Evolutionary conservation across 768 basidiomycete genomes (phyloP).

Genomic region (Termitomyces sp.): DNA sequence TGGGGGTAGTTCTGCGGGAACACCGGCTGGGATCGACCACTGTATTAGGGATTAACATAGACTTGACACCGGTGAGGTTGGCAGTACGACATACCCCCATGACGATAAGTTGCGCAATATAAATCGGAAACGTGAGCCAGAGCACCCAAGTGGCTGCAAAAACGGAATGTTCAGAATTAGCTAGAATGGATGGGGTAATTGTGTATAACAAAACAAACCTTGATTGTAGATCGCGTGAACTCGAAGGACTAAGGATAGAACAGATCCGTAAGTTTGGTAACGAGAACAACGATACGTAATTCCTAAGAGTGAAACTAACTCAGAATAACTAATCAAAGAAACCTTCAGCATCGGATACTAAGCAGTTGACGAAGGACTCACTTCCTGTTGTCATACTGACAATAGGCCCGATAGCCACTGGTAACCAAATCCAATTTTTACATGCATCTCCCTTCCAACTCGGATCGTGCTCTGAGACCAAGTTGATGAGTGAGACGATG

Average conservation of each 20-base stretch:
- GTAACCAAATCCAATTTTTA: background rate
- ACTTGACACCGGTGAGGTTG: no score
- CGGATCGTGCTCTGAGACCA: background rate
- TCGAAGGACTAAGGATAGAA: background rate
- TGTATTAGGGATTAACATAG: background rate
- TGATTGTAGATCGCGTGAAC: background rate
- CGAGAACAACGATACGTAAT: no score
- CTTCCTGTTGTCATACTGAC: background rate
- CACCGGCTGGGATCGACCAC: background rate
- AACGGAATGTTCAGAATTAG: background rate
- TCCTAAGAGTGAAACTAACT: background rate
- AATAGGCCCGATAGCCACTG: background rate
- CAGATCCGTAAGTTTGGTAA: background rate
- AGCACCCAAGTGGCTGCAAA: background rate
- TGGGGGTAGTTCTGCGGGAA: background rate
- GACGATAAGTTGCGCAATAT: background rate
- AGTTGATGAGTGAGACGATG: background rate
- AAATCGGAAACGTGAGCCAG: background rate
- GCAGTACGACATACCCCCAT: background rate
- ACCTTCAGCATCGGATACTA: background rate
- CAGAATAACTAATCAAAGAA: background rate
- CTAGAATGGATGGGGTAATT: background rate
- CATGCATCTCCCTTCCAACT: background rate
- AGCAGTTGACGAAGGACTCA: background rate
- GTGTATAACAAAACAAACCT: background rate